Base-by-base conservation (phyloP, 306 rosid genomes). In the Macrotyloma uniflorum region DNA sequence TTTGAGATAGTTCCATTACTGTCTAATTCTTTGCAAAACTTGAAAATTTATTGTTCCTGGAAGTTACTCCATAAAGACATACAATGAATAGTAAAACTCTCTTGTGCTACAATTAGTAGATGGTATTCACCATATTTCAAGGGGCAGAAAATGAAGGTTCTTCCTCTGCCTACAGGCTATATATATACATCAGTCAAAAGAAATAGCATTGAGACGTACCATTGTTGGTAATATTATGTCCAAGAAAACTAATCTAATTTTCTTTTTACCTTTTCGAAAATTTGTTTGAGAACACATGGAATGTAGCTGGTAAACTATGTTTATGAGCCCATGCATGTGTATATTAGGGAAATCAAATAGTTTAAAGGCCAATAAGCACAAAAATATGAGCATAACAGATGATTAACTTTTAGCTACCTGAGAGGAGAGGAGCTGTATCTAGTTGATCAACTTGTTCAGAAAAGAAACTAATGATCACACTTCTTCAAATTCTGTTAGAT, bases 391-490 rank as follows among this genome's bases (percentile, higher is more conserved):
- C 16, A 61, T 35, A 46, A 50, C 15, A 22, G 15, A 79, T 59
- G 19, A 79, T 59, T 33, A 64, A 66, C 4, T 38, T 42, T 19
- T 47, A 28, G 30, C 73, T 51, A 79, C 87, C 85, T 78, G 80
- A 57, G 78, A 80, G 61, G 80, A 57, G 78, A 80, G 61, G 46
- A 42, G 49, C 18, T 54, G 77, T 26, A 67, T 61, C 42, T 30
- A 11, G 53, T 24, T 30, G 71, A 75, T 79, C 51, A 79, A 58
- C 70, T 61, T 53, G 55, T 70, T 72, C 42, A 9, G 63, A 32
- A 63, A 53, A 59, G 59, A 72, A 50, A 66, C 22, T 54, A 73
- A 68, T 26, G 10, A 53, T 28, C 9, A 33, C 47, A 63, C 26
- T 68, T 49, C 16, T 79, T 70, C 76, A 82, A 42, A 22, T 20